Conservation (phyloP, 106 monocot species). For the Apostasia ramifera region DNA sequence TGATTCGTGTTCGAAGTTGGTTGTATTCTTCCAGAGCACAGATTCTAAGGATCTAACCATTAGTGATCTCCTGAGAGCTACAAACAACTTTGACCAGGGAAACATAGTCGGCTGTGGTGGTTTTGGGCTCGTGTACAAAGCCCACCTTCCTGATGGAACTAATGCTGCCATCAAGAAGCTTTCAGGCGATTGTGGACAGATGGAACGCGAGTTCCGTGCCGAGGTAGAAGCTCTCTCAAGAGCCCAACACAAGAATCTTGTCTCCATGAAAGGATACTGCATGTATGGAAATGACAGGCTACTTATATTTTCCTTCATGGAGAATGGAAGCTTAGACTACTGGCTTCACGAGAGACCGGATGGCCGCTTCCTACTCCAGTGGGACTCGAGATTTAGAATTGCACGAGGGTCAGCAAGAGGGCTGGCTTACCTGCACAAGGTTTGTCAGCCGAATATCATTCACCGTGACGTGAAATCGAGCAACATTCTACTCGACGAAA, state of each 20-base stretch:
- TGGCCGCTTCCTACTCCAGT: constrained; percentile 28
- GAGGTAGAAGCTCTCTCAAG: constrained; percentile 60
- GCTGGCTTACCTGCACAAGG: constrained; percentile 49
- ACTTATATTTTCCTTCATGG: constrained; percentile 64
- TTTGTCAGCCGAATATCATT: constrained; percentile 53
- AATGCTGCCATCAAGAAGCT: constrained; percentile 65
- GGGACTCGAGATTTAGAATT: constrained; percentile 42
- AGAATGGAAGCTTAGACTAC: constrained; percentile 64
- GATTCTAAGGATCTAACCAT: constrained; percentile 44
- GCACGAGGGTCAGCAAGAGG: constrained; percentile 61
- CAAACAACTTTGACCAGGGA: constrained; percentile 62
- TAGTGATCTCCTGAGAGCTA: constrained; percentile 47
- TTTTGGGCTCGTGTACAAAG: constrained; percentile 66
- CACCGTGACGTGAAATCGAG: constrained; percentile 67
- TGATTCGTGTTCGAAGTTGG: constrained; percentile 36
- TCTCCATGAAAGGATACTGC: constrained; percentile 52
- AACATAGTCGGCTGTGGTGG: constrained; percentile 75
- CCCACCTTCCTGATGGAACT: constrained; percentile 44
- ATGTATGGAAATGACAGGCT: constrained; percentile 41
- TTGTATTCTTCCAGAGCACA: constrained; percentile 45
- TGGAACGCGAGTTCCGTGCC: constrained; percentile 60
- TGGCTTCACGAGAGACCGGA: constrained; percentile 60
- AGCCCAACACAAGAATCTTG: constrained; percentile 61
- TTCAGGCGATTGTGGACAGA: constrained; percentile 56
- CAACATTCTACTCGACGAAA: constrained; percentile 70